These are phyloP conservation scores for Dissoconium aciculare DNA, from an alignment of 2,329 filamentous ascomycete genomes.

Conservation along the genomic window DNA sequence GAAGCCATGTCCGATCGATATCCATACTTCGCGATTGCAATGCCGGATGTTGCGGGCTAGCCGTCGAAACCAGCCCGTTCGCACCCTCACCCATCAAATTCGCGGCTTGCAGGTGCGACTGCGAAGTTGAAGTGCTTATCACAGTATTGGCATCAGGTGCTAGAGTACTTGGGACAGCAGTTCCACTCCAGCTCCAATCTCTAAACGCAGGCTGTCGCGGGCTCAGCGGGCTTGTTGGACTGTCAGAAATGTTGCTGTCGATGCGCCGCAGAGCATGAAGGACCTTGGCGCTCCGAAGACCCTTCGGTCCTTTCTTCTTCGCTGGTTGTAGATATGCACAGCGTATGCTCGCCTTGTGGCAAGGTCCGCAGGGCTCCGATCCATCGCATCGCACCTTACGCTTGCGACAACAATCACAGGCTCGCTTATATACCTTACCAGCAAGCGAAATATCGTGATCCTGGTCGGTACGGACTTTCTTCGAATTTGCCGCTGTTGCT, in stretches of 20 bases:
- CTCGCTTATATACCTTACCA: too few relatives aligned
- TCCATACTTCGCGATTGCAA: too few relatives aligned
- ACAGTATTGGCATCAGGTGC: too few relatives aligned
- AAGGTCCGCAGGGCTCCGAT: conserved; percentile 21
- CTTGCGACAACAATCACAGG: conserved; percentile 26
- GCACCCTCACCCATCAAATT: too few relatives aligned
- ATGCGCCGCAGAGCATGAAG: conserved; percentile 23
- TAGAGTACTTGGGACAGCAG: conserved; percentile 6
- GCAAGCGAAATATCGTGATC: too few relatives aligned
- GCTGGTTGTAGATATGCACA: conserved; percentile 24
- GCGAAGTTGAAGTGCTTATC: too few relatives aligned
- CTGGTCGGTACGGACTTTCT: too few relatives aligned
- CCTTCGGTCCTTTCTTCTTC: conserved; percentile 26
- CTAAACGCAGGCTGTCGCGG: conserved; percentile 15
- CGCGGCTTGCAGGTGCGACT: too few relatives aligned
- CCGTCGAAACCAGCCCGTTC: too few relatives aligned
- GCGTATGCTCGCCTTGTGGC: conserved; percentile 22
- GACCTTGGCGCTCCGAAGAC: conserved; percentile 22
- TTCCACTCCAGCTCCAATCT: conserved; percentile 18
- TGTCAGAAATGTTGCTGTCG: conserved; percentile 17
- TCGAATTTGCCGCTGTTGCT: too few relatives aligned
- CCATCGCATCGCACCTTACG: conserved; percentile 24
- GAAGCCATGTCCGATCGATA: too few relatives aligned
- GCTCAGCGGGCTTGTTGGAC: conserved; percentile 15
- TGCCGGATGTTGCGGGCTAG: too few relatives aligned